Evolutionary conservation across 2,329 filamentous ascomycete genomes (phyloP).

Genomic region (Keithomyces neogunnii): DNA sequence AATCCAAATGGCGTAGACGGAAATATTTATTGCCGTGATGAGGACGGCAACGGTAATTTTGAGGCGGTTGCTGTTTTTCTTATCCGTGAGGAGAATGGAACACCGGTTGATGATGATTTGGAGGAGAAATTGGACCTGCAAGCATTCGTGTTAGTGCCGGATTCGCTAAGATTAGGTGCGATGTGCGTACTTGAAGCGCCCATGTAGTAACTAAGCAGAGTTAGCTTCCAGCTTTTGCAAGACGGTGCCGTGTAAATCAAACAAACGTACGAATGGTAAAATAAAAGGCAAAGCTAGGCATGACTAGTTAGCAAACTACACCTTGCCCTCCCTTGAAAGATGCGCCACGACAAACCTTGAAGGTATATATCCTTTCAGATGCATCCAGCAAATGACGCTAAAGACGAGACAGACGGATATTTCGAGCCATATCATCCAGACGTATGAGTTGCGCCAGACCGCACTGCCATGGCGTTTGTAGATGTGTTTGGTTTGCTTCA

Average conservation of each 20-base stretch:
- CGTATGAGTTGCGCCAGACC: conserved; percentile 24
- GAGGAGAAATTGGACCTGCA: conserved; percentile 27
- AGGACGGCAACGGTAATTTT: conserved; percentile 37
- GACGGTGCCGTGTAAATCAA: too few relatives aligned
- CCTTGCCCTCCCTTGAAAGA: neutral
- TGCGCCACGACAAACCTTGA: conserved; percentile 16
- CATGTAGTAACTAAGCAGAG: too few relatives aligned
- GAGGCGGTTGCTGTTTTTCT: conserved; percentile 25
- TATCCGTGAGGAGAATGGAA: conserved; percentile 35
- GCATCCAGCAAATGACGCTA: conserved; percentile 30
- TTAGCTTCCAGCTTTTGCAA: too few relatives aligned
- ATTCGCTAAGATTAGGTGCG: too few relatives aligned
- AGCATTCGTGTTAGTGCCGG: too few relatives aligned
- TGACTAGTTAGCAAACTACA: neutral
- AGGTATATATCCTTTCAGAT: conserved; percentile 25
- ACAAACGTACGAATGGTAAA: too few relatives aligned
- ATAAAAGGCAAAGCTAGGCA: neutral
- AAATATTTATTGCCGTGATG: conserved; percentile 42
- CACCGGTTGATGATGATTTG: conserved; percentile 49
- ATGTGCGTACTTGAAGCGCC: too few relatives aligned
- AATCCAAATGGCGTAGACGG: conserved; percentile 46
- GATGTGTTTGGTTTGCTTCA: conserved; percentile 29
- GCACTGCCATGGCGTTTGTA: conserved; percentile 18
- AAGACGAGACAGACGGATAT: conserved; percentile 30
- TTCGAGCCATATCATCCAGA: conserved; percentile 39